Evolutionary conservation across 345 rosid species (phyloP), one percentile per base, ranked within the genome.

Genomic region (Acer saccharum): DNA sequence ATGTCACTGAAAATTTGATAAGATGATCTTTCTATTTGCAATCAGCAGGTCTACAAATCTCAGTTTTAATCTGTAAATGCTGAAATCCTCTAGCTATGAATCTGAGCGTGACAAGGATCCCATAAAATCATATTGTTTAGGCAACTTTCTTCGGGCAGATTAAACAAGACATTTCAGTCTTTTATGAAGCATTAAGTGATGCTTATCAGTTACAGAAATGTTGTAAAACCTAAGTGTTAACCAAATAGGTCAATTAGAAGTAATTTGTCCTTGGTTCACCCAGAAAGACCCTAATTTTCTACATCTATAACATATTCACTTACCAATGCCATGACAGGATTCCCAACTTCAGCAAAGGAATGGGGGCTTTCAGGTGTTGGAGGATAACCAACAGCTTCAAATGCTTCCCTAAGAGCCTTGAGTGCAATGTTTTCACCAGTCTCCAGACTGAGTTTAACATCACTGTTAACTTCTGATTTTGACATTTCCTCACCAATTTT

Each of bases 261-360:
- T 48, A 20, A 48, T 18, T 27, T 72, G 68, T 63, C 35, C 55
- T 25, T 9, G 60, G 61, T 64, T 43, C 52, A 16, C 69, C 25
- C 52, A 43, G 76, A 70, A 52, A 23, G 1, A 18, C 4, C 12
- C 61, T 7, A 21, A 60, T 64, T 73, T 68, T 29, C 16, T 13
- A 32, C 18, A 67, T 14, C 54, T 39, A 21, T 39, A 9, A 74
- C 65, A 74, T 29, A 57, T 48, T 32, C 60, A 86, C 98, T 85
- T 87, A 94, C 99, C 98, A 96, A 81, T 73, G 98, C 98, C 97
- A 96, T 94, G 80, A 87, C 98, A 72, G 99, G 99, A 81, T 93
- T 94, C 82, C 99, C 99, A 68, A 88, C 91, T 69, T 93, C 98
- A 76, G 94, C 90, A 90, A 96, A 96, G 83, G 98, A 92, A 66